Base-by-base conservation (phyloP, 768 basidiomycete genomes). In the Phanerochaete sordida region DNA sequence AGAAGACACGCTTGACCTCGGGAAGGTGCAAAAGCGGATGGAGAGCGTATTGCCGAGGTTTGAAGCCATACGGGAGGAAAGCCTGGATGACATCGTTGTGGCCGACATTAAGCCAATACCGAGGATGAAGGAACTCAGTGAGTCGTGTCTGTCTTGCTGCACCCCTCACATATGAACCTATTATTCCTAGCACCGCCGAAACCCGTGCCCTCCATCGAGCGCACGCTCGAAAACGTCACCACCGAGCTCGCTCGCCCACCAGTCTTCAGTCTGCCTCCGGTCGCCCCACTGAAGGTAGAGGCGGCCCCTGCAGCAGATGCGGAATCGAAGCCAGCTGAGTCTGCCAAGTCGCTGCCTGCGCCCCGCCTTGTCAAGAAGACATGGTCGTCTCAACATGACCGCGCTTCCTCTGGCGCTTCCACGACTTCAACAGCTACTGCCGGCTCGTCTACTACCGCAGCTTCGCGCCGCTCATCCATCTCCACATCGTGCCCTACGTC, bases 291-390 rank as follows among this genome's bases (percentile, higher is more conserved):
- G 50, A 27, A 53, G 50, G 9, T 44, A 9, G 62, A 30, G 13
- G 55, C 58, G n/a, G 56, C 63, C 33, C 52, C 66, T 44, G 61
- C 62, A 3, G 11, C 39, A 43, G 19, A 19, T 6, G 4, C 39
- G 4, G 39, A 43, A 4, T 4, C 8, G 4, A 43, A 43, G 39
- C 39, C 39, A 43, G 39, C 39, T 19, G 39, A 43, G 19, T 19
- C 19, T 6, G 19, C 43, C 16, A 30, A 37, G 4, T 62, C 67
- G 4, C 61, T 69, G 9, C 72, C 70, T 3, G 70, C 69, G 13
- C 63, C 71, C 13, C 67, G 71, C 12, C 69, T 71, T 28, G 57
- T 68, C 13, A 69, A 70, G 60, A 74, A 73, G 60, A 65, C 69
- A 4, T 68, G 65, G 52, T 68, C 68, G 51, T 12, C 64, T 8